Evolutionary conservation across 176 grass and related monocot species (phyloP).

Genomic region (Rhynchospora tenuis): DNA sequence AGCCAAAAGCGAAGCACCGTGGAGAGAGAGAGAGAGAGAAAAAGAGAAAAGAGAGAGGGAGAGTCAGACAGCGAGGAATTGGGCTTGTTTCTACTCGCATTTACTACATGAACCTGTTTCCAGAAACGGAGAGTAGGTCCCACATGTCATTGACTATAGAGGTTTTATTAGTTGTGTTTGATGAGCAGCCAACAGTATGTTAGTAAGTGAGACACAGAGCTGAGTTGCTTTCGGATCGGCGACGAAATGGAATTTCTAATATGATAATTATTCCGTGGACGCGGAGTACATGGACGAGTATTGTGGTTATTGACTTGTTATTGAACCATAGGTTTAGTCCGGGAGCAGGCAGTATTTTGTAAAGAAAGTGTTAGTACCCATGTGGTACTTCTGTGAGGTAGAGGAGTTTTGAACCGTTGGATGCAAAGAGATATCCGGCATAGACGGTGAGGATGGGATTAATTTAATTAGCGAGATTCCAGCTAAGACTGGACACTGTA

Average conservation of each 20-base stretch:
- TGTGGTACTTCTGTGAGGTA: not conserved
- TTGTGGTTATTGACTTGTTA: not conserved
- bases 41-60: not conserved
- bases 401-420: not conserved
- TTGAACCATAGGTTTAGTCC: not conserved
- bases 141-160: not conserved
- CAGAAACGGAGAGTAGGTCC: not conserved
- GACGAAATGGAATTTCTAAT: not conserved
- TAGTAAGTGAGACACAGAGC: conserved; percentile 12
- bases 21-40: not conserved
- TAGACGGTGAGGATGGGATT: not conserved
- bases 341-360: not conserved
- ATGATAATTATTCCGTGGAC: not conserved
- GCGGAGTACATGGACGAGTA: not conserved
- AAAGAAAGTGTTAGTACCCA: not conserved
- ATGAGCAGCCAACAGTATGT: not conserved
- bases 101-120: conserved; percentile 2
- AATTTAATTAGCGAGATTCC: conserved; percentile 21
- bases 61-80: conserved; percentile 6
- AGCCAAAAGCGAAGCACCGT: conserved; percentile 7
- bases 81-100: not conserved
- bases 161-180: not conserved
- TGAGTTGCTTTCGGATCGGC: conserved; percentile 14
- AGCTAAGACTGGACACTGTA: conserved; percentile 6
- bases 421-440: conserved; percentile 22